A percentile compares a stretch with the other conserved stretches of the same genome.
These are phyloP conservation scores for Russula sp. DNA, from an alignment of 768 basidiomycete species.

Conservation along the genomic window DNA sequence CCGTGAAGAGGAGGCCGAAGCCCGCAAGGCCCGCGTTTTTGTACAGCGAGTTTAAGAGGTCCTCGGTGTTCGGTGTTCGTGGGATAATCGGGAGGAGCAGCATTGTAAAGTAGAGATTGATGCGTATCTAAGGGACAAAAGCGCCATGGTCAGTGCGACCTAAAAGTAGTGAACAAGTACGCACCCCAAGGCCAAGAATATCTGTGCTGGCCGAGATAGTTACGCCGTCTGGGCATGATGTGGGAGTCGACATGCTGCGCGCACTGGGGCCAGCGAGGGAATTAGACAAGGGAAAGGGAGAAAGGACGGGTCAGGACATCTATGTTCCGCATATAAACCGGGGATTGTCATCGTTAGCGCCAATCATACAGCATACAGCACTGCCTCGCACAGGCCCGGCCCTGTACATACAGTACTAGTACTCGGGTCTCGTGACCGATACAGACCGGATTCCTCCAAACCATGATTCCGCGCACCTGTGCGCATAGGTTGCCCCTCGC, in stretches of 20 bases:
- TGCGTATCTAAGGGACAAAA: constrained; percentile 7
- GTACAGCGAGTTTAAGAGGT: constrained; percentile 7
- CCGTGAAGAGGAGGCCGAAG: constrained; percentile 22
- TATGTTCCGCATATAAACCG: background rate
- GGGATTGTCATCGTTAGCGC: background rate
- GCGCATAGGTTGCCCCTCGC: constrained; percentile 16
- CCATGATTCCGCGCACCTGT: constrained; percentile 20
- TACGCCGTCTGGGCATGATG: background rate
- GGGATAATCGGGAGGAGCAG: constrained; percentile 16
- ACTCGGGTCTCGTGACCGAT: background rate
- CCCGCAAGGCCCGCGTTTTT: constrained; percentile 13
- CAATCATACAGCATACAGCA: background rate
- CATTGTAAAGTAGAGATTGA: constrained; percentile 26
- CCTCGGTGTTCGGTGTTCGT: constrained; percentile 9
- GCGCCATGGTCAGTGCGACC: background rate
- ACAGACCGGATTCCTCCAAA: background rate
- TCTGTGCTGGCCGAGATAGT: background rate
- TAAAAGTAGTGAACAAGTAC: background rate
- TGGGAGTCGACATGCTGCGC: background rate
- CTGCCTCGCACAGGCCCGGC: background rate
- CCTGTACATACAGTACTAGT: too few species aligned
- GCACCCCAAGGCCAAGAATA: constrained; percentile 14
- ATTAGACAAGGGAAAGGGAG: background rate
- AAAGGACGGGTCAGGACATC: background rate
- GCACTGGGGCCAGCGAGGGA: background rate